Conservation (phyloP, 1,139 yeast species). For the Arxiozyma slooffiae region DNA sequence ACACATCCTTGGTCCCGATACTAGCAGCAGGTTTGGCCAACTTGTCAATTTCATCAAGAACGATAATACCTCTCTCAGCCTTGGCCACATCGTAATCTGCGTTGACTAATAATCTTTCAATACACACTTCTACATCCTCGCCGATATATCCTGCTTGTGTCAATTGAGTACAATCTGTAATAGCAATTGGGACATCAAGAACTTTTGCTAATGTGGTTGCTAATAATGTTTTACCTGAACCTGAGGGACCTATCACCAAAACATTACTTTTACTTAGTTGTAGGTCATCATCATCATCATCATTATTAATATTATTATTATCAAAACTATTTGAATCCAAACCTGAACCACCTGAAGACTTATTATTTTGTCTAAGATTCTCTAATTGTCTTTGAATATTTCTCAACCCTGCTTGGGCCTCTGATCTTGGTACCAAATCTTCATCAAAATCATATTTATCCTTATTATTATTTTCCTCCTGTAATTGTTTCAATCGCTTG, state of each 20-base stretch:
- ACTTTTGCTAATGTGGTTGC: conserved; percentile 43
- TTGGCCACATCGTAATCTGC: conserved; percentile 41
- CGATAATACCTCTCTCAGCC: conserved; percentile 45
- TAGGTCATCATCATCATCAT: conserved; percentile 32
- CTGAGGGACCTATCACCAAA: conserved; percentile 45
- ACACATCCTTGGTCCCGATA: conserved; percentile 42
- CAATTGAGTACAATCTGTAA: conserved; percentile 46
- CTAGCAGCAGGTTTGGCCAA: conserved; percentile 38
- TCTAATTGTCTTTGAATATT: conserved; percentile 26
- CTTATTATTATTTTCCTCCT: conserved; percentile 5
- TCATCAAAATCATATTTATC: conserved; percentile 5
- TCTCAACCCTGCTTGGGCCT: conserved; percentile 27
- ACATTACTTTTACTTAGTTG: conserved; percentile 44
- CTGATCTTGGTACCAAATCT: conserved; percentile 16
- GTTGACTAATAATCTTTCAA: conserved; percentile 39
- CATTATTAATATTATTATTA: no score
- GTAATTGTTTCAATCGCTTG: conserved; percentile 11
- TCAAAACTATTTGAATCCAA: conserved; percentile 2
- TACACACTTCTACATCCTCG: conserved; percentile 46
- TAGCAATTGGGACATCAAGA: conserved; percentile 43
- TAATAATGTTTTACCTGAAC: conserved; percentile 45
- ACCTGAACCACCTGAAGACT: conserved; percentile 9
- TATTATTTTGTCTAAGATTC: no score
- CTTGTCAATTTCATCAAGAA: conserved; percentile 46
- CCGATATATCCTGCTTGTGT: conserved; percentile 55